Evolutionary conservation across 2,329 filamentous ascomycete genomes (phyloP), one percentile per base, ranked within the genome.

Genomic region (Arthroderma sp.): DNA sequence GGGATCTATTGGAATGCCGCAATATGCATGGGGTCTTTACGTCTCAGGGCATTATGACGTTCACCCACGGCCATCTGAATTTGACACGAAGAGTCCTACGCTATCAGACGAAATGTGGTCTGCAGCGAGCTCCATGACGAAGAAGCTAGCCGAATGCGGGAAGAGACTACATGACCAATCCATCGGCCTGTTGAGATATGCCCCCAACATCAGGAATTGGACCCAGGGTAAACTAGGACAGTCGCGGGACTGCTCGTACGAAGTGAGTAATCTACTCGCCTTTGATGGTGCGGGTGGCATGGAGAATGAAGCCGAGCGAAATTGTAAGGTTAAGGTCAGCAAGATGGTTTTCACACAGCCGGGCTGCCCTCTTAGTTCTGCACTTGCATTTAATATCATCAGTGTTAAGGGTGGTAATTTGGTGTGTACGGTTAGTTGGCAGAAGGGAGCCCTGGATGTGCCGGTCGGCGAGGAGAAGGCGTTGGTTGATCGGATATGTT

Each of bases 321-420:
- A 22, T 22, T 22, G 15, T 22, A 32, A 36, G 2, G 48, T 32
- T 45, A 41, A 43, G 6, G 53, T 71, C 1, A 56, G 52, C 6
- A 55, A 65, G 22, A 58, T 69, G 53, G 46, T 69, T 1, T 72
- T 72, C 51, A 60, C 62, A 4, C 68, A 70, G 47, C 68, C 69
- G 2, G 68, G 63, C 0, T 60, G 66, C 48, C 62, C 58, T 2
- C 50, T 52, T 4, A 62, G 65, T 6, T 50, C 57, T 4, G 60
- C 66, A 4, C 49, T 72, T 31, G 58, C 54, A 29, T 65, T 72
- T 49, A 69, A 66, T 48, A 41, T 69, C 1, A 60, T 66, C 1
- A 67, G 62, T 47, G 56, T 61, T 11, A 63, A 66, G 38, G 58
- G 56, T 0, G 66, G 67, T 0, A 55, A 54, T 36, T 49, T 72